Conservation (phyloP, 2,329 filamentous ascomycete genomes). For the Sporothrix phasma region DNA sequence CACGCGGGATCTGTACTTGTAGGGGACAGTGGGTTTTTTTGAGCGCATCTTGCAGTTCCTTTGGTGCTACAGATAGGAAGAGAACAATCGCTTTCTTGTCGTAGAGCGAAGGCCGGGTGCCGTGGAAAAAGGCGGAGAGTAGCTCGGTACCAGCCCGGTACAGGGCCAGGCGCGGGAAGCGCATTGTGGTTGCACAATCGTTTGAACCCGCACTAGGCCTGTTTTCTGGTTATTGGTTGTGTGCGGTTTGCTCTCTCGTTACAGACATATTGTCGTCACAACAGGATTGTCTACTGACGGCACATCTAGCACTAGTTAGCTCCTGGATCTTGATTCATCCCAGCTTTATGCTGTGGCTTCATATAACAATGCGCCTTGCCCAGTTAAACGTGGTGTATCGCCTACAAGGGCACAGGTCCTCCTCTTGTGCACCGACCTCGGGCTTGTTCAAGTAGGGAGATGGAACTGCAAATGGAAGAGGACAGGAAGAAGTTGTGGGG, state of each 20-base stretch:
- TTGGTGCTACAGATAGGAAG: slow-evolving; percentile 80
- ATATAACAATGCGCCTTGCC: background rate
- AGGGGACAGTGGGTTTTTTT: slow-evolving; percentile 67
- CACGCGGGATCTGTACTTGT: slow-evolving; percentile 75
- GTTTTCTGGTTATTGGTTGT: background rate
- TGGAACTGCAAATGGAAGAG: too few relatives aligned
- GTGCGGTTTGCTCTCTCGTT: background rate
- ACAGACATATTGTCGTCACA: background rate
- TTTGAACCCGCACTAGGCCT: background rate
- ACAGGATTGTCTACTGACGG: background rate
- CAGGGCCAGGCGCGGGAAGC: slow-evolving; percentile 33
- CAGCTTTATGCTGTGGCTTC: background rate
- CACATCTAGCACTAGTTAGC: background rate
- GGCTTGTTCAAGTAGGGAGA: too few relatives aligned
- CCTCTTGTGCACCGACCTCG: too few relatives aligned
- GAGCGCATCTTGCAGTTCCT: slow-evolving; percentile 70
- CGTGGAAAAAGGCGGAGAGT: slow-evolving; percentile 24
- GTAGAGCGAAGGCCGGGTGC: slow-evolving; percentile 19
- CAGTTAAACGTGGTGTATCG: background rate
- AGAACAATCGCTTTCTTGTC: slow-evolving; percentile 46
- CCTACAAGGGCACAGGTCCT: background rate
- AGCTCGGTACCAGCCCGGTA: slow-evolving; percentile 29
- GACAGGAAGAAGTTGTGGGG: too few relatives aligned
- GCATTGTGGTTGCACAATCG: slow-evolving; percentile 21
- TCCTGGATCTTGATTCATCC: background rate